Evolutionary conservation across 192 early-diverging fungal genomes (phyloP).

Genomic region (Jimgerdemannia flammicorona): DNA sequence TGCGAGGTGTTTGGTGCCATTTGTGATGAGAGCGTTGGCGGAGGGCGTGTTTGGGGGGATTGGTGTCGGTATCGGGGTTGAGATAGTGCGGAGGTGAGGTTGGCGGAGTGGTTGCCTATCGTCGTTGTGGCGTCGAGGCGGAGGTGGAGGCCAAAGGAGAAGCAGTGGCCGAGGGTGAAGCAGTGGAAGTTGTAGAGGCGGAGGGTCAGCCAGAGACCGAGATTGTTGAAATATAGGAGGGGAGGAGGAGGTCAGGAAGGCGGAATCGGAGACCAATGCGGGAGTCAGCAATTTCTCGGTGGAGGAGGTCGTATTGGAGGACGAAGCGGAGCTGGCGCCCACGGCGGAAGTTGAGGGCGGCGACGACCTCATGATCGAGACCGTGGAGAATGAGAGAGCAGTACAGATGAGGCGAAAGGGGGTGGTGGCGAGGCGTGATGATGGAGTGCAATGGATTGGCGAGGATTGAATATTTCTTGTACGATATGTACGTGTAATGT

Average conservation of each 20-base stretch:
- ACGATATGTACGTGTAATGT: too few species aligned
- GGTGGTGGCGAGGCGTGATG: too few species aligned
- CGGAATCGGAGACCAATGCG: neutral
- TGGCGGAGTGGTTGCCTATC: neutral
- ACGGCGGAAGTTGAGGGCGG: too few species aligned
- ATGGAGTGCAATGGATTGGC: too few species aligned
- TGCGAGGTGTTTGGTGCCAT: slow-evolving; percentile 25
- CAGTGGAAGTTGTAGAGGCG: neutral
- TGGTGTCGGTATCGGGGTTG: neutral
- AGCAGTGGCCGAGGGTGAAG: neutral
- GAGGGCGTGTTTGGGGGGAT: neutral
- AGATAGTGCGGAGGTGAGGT: neutral
- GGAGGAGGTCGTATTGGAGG: neutral
- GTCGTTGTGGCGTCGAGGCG: neutral
- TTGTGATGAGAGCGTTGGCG: neutral
- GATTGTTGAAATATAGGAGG: neutral
- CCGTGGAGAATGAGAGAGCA: too few species aligned
- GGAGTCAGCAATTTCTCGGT: neutral
- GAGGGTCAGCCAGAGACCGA: neutral
- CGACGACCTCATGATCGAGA: too few species aligned
- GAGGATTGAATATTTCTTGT: too few species aligned
- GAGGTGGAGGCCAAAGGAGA: neutral
- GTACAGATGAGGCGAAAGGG: too few species aligned
- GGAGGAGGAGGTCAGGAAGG: neutral
- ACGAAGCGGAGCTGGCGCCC: neutral